A percentile compares a stretch with the other conserved stretches of the same genome.
Evolutionary conservation across 805 yeast species (phyloP).

Genomic region (Naumovozyma castellii): DNA sequence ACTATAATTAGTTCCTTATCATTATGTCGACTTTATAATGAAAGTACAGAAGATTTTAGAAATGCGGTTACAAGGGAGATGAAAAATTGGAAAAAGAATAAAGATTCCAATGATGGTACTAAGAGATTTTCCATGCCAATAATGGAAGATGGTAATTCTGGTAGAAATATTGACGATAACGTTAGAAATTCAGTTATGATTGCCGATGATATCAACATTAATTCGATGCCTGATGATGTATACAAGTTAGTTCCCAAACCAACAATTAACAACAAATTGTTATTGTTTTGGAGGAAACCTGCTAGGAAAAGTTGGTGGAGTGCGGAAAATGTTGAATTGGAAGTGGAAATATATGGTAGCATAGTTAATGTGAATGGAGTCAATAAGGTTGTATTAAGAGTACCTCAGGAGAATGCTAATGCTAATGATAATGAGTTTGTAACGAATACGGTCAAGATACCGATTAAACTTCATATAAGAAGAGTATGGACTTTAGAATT

Average conservation of each 20-base stretch:
- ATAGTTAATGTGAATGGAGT: neutral
- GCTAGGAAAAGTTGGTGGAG: constrained; percentile 99
- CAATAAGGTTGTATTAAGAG: neutral
- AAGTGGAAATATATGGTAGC: constrained; percentile 19
- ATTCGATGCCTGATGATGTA: constrained; percentile 9
- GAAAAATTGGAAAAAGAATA: neutral
- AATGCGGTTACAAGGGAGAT: constrained; percentile 11
- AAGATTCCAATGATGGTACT: neutral
- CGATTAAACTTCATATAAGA: constrained; percentile 67
- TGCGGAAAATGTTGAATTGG: constrained; percentile 40
- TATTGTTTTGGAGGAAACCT: constrained; percentile 90
- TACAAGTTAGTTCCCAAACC: constrained; percentile 25
- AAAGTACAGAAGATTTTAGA: constrained; percentile 25
- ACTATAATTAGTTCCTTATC: constrained; percentile 71
- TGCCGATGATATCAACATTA: constrained; percentile 7
- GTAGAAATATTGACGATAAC: neutral
- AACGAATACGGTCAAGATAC: constrained; percentile 15
- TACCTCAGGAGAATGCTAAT: neutral
- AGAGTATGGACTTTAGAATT: constrained; percentile 96
- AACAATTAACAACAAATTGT: constrained; percentile 44
- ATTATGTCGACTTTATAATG: constrained; percentile 31
- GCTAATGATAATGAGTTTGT: neutral
- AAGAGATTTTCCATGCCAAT: constrained; percentile 4
- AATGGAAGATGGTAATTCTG: neutral
- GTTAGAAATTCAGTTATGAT: neutral